A percentile compares a stretch with the other conserved stretches of the same genome.
These are phyloP conservation scores for Arctium lappa DNA, from an alignment of 129 eudicot genomes.

Conservation along the genomic window DNA sequence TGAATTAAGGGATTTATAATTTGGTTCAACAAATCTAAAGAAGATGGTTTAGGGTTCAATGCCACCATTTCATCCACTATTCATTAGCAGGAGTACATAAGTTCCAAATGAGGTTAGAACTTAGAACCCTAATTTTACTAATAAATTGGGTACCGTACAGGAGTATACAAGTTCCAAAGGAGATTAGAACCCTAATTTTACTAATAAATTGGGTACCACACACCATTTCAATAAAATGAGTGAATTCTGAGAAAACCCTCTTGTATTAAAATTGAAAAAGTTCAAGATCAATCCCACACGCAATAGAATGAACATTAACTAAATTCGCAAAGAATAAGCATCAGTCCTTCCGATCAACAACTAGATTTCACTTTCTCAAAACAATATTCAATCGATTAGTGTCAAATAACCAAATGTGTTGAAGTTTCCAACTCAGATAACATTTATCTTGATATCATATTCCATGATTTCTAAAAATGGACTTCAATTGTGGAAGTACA, in stretches of 20 bases:
- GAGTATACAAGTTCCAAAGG: neutral
- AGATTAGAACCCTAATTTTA: neutral
- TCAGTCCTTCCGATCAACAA: neutral
- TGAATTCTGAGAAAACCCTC: neutral
- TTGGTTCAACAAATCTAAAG: too few species aligned
- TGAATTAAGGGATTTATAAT: neutral
- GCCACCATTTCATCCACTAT: neutral
- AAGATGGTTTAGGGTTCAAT: neutral
- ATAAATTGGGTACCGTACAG: neutral
- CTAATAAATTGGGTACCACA: neutral
- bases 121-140: neutral
- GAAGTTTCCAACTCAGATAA: neutral
- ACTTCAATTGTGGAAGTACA: neutral
- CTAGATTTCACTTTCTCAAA: neutral
- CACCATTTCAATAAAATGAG: neutral
- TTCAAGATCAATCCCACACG: neutral
- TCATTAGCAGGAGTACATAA: neutral
- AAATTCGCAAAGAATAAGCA: neutral
- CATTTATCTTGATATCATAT: neutral
- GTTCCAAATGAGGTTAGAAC: neutral
- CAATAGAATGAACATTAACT: neutral
- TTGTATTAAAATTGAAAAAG: neutral
- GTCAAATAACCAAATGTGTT: neutral
- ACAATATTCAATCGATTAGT: neutral
- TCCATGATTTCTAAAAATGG: neutral